phyloP scores from a whole-genome alignment of 495 filamentous ascomycete genomes.

The Neurospora hispaniola region DNA sequence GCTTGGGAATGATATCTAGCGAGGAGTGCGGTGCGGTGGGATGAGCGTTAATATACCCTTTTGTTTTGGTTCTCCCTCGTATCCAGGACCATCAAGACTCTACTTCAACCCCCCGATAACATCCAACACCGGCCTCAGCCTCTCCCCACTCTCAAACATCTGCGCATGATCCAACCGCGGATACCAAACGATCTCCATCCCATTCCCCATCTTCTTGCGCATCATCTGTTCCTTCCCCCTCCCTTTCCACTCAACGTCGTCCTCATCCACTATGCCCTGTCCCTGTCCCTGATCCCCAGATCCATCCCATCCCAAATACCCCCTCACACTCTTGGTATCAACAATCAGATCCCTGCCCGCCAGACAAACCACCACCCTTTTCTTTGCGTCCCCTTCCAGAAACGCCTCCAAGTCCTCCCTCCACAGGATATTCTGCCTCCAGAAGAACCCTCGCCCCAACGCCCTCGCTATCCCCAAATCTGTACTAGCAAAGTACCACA shows the following conservation, averaged over 20 bases:
- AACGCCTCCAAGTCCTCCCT: slow-evolving; percentile 41
- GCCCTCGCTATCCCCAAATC: slow-evolving; percentile 52
- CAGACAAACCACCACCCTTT: slow-evolving; percentile 44
- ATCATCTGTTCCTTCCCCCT: not conserved
- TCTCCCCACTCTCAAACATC: slow-evolving; percentile 43
- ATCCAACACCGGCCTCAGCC: slow-evolving; percentile 31
- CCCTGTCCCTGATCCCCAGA: slow-evolving; percentile 1
- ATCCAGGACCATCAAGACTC: no score
- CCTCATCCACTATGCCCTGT: not conserved
- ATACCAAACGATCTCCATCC: slow-evolving; percentile 53
- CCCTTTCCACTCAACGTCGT: slow-evolving; percentile 1
- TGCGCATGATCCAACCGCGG: slow-evolving; percentile 56
- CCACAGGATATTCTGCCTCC: slow-evolving; percentile 58
- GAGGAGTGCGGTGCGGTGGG: not conserved
- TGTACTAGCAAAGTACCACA: slow-evolving; percentile 57
- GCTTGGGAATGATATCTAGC: not conserved
- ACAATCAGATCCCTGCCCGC: slow-evolving; percentile 55
- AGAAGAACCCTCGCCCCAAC: slow-evolving; percentile 54
- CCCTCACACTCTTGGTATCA: slow-evolving; percentile 44
- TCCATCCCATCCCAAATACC: slow-evolving; percentile 40
- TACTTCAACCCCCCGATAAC: slow-evolving; percentile 16
- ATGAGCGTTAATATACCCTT: not conserved
- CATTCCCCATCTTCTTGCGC: slow-evolving; percentile 12
- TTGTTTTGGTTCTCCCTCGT: not conserved
- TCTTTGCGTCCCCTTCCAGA: slow-evolving; percentile 6